Base-by-base conservation (phyloP, 2,329 filamentous ascomycete genomes). In the Fusarium haematococcum region DNA sequence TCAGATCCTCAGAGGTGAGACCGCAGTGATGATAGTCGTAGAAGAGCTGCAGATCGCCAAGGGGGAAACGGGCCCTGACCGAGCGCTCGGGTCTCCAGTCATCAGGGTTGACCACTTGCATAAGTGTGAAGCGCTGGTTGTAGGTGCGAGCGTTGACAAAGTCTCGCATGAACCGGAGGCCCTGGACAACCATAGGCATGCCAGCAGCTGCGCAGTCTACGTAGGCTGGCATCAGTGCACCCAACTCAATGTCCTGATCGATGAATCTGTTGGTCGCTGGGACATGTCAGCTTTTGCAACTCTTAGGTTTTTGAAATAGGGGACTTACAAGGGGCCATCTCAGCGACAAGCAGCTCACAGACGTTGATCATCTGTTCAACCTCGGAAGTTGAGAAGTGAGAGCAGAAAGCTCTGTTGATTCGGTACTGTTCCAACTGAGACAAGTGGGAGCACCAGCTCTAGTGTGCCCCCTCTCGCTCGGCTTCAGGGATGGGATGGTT, bases 181-280 rank as follows among this genome's bases (percentile, higher is more conserved):
- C 67, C 6, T 54, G 9, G 3, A 16, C 13, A 4, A 74, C 9
- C 6, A 54, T 23, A 5, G 18, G 25, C 62, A 67, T 70, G 37
- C 30, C 20, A 0, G 2, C 5, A 57, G 32, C 5, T 37, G 2
- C 14, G 35, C 35, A 37, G 13, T 11, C 35, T 20, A 65, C 41
- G 23, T 14, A 73, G 27, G 18, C 27, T 5, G 54, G 62, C 4
- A 73, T 3, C 8, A 59, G 7, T 4, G 20, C 16, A 4, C 71
- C 71, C 7, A 71, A 9, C 16, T 43, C 37, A 23, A 73, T 52
- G 18, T 71, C 70, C 1, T 61, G 32, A n/a, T 74, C 35, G 9
- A 73, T 48, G 20, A 70, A 70, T 4, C 33, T 7, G 25, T 73
- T 67, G 62, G 65, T 63, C 11, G 18, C 71, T 74, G n/a, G 2